Evolutionary conservation across 768 basidiomycete species (phyloP).

Genomic region (Pleurotus cornucopiae): DNA sequence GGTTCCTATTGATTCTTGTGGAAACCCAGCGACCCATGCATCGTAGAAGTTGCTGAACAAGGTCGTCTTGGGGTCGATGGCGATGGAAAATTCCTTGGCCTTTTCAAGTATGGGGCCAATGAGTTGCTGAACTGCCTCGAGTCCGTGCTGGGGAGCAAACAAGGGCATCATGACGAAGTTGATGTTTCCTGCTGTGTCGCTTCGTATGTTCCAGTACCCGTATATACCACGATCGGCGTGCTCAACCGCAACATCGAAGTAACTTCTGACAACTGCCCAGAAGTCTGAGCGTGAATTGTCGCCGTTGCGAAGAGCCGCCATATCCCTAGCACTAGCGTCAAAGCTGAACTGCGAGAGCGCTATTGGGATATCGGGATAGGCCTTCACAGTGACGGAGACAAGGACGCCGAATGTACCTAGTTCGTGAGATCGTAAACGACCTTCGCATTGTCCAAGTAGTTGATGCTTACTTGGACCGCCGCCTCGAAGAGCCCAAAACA

Average conservation of each 20-base stretch:
- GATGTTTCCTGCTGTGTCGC: not conserved
- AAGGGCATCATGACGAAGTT: not conserved
- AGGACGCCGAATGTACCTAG: slow-evolving; percentile 34
- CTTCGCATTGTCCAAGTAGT: not conserved
- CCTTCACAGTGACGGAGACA: slow-evolving; percentile 28
- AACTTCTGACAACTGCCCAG: not conserved
- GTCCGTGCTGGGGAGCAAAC: not conserved
- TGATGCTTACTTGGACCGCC: slow-evolving; percentile 13
- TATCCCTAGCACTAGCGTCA: not conserved
- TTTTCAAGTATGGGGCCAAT: not conserved
- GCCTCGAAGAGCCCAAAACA: slow-evolving; percentile 24
- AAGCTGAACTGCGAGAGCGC: slow-evolving; percentile 13
- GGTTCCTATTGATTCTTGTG: not conserved
- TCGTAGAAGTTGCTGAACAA: not conserved
- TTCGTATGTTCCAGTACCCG: not conserved
- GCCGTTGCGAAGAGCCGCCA: not conserved
- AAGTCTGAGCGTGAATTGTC: not conserved
- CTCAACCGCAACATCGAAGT: not conserved
- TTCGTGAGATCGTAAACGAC: slow-evolving; percentile 9
- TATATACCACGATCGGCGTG: not conserved
- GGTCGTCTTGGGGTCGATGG: not conserved
- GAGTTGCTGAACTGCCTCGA: not conserved
- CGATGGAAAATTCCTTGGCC: not conserved
- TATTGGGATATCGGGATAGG: slow-evolving; percentile 28
- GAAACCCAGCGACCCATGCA: not conserved